Evolutionary conservation across 1,284 basidiomycete species (phyloP), one percentile per base, ranked within the genome.

Genomic region (Butyriboletus appendiculatus): DNA sequence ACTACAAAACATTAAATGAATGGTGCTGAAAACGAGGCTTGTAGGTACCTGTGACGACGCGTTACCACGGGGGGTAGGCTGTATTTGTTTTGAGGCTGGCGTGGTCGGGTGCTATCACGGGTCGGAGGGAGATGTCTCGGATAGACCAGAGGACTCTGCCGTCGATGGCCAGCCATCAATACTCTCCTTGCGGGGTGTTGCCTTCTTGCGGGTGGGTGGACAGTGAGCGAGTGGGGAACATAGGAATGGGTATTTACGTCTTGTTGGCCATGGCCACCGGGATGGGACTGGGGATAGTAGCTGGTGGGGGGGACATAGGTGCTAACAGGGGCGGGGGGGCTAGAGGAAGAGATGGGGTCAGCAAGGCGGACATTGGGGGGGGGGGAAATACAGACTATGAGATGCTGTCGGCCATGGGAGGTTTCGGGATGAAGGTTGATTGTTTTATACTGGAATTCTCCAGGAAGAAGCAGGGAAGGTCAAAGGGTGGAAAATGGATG

Each of bases 111-210:
- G 58, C 73, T 78, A 53, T 85, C 81, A 45, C 85, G 78, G 26
- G 81, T 84, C 8, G 85, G 84, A 41, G 86, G 85, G 15, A 85
- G 83, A 83, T 4, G 77, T 71, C 48, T 84, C 83, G 14, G 84
- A 86, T 24, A 84, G 52, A 18, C 81, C 79, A 7, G 84, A 82
- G 26, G 84, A 86, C 20, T 79, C 80, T 11, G 84, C 82, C 16
- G 86, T 86, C 2, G 84, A 86, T 12, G 84, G 83, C 30, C 81
- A 71, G 38, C 76, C 76, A 52, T 85, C 83, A 40, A 73, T 57
- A 10, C 75, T 75, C 51, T 81, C 80, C 58, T 78, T 80, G 58
- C 75, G 74, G 1, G 75, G 63, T 0, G 75, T 56, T 26, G 77
- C 71, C 69, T 82, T 84, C 69, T 85, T 87, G 56, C 85, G 77